Base-by-base conservation (phyloP, 2,329 filamentous ascomycete species). In the Leptoxyphium fumago region DNA sequence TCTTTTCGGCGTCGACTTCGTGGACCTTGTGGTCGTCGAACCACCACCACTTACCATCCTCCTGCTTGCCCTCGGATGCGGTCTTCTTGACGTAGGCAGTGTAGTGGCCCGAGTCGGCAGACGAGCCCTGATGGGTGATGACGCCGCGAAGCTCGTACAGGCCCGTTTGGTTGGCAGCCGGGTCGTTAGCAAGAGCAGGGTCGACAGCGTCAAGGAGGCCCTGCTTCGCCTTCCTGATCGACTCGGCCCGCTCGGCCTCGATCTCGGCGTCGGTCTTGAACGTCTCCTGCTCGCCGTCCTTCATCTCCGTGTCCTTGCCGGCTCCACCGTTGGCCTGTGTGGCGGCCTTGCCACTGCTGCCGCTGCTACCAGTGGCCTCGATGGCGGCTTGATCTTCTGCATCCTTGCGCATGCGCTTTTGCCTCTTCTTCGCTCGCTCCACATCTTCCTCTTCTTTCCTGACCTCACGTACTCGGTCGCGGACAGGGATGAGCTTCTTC, bases 21-120 rank as follows among this genome's bases (percentile, higher is more conserved):
- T 82, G 79, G 29, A 98, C 91, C 69, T 87, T 93, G 61, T 98
- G 89, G 57, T 98, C 91, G 64, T 98, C 96, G 74, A 98, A 98
- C 89, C 91, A 98, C 89, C 91, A 98, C 91, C 91, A 98, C 57
- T 87, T 94, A 53, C 84, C 87, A 59, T 94, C 86, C 59, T 94
- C 86, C 57, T 83, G 78, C 69, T 86, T 84, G 52, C 84, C 86
- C 57, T 79, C 77, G 13, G 80, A 72, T 54, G 93, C 83, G 46
- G 85, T 67, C 74, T 98, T 95, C 74, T 96, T 98, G 54, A 98
- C 84, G 61, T 94, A 98, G 0, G 88, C 82, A 4, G 93, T 98
- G 71, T 98, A 98, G 66, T 98, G 91, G 7, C 91, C 91, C 56
- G 89, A 95, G 65, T 98, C 91, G 15, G 91, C 91, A 60, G 87